phyloP scores from a whole-genome alignment of 2,329 filamentous ascomycete genomes.

The Coleophoma cylindrospora region DNA sequence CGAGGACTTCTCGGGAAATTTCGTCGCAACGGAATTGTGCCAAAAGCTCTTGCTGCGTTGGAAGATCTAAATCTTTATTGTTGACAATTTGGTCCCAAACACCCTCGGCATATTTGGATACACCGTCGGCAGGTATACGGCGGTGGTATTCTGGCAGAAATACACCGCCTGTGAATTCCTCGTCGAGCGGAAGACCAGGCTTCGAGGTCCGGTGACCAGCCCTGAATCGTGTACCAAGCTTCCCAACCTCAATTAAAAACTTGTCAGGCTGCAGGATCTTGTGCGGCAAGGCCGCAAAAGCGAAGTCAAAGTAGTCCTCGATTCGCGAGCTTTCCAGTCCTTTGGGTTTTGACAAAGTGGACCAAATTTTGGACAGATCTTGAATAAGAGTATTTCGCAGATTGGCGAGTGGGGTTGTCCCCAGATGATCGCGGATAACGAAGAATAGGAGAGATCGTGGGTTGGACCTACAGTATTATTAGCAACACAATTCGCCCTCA shows the following conservation, averaged over 20 bases:
- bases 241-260: slow-evolving; percentile 75
- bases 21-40: slow-evolving; percentile 98
- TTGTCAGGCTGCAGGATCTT: slow-evolving; percentile 94
- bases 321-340: slow-evolving; percentile 86
- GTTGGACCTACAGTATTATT: slow-evolving; percentile 55
- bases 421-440: slow-evolving; percentile 95
- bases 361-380: slow-evolving; percentile 89
- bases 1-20: slow-evolving; percentile 82
- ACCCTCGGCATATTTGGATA: slow-evolving; percentile 86
- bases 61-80: slow-evolving; percentile 96
- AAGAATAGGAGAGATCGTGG: slow-evolving; percentile 94
- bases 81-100: slow-evolving; percentile 98
- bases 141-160: slow-evolving; percentile 94
- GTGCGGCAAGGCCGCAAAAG: slow-evolving; percentile 91
- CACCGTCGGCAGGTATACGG: slow-evolving; percentile 94
- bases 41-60: slow-evolving; percentile 92
- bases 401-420: slow-evolving; percentile 84
- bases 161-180: slow-evolving; percentile 72
- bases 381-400: slow-evolving; percentile 85
- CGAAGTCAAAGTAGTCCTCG: slow-evolving; percentile 98
- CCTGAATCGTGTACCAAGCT: slow-evolving; percentile 75
- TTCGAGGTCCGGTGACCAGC: slow-evolving; percentile 71
- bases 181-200: slow-evolving; percentile 57
- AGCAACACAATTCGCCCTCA: slow-evolving; percentile 10
- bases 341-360: slow-evolving; percentile 82